Percentiles rank a stretch among this genome's conserved stretches.
Conservation (phyloP, 2,329 filamentous ascomycete species). For the Penicillium sp. region DNA sequence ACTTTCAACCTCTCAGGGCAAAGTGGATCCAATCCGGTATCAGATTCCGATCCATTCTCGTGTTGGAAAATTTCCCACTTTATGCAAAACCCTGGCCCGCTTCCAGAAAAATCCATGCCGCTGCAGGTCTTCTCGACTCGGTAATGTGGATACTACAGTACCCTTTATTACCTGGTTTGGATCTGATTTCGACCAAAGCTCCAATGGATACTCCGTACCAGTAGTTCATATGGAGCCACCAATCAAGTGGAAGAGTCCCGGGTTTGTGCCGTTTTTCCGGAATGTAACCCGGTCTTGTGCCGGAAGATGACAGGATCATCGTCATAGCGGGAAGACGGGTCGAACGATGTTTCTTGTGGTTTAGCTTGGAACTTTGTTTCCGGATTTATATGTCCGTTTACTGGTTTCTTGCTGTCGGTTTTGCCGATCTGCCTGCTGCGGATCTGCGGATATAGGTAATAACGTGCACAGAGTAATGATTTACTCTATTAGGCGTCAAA, state of each 20-base stretch:
- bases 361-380: not conserved
- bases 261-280: not conserved
- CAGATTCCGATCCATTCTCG: conserved; percentile 2
- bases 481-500: too few relatives aligned
- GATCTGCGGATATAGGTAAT: not conserved
- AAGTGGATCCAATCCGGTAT: not conserved
- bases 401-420: not conserved
- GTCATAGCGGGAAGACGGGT: not conserved
- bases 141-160: not conserved
- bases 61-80: not conserved
- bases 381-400: not conserved
- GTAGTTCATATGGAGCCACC: not conserved
- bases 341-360: not conserved
- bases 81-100: not conserved
- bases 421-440: not conserved
- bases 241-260: not conserved
- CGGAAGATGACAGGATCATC: not conserved
- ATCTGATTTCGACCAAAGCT: too few relatives aligned
- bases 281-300: not conserved
- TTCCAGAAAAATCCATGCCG: not conserved
- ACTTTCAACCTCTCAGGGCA: not conserved
- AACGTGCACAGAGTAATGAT: not conserved
- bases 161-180: not conserved
- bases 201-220: too few relatives aligned
- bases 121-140: not conserved